Percentiles rank a stretch among this genome's conserved stretches.
phyloP scores from a whole-genome alignment of 306 rosid genomes.

The Senna siamea region DNA sequence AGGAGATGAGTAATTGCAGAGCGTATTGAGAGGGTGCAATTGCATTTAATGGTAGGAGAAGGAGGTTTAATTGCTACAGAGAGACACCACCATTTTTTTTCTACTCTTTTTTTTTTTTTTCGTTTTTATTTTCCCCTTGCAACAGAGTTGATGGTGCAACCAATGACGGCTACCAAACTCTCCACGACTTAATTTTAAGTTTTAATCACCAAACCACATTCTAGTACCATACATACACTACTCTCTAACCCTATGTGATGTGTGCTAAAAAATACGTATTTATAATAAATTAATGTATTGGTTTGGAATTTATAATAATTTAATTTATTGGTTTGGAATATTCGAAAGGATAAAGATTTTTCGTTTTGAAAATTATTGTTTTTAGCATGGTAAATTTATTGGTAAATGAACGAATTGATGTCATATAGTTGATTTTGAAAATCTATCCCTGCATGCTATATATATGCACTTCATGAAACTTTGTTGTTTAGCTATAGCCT shows the following conservation, averaged over 20 bases:
- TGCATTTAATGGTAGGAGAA: constrained; percentile 90
- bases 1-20: constrained; percentile 95
- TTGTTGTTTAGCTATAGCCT: neutral
- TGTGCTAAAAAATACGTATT: too few species aligned
- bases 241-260: too few species aligned
- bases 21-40: constrained; percentile 97
- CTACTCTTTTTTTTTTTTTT: too few species aligned
- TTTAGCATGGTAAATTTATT: neutral
- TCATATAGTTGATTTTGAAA: too few species aligned
- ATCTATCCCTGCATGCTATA: too few species aligned
- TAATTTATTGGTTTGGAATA: too few species aligned
- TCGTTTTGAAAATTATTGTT: neutral
- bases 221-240: too few species aligned
- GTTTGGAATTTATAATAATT: too few species aligned
- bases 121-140: constrained; percentile 21
- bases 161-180: constrained; percentile 77
- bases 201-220: too few species aligned
- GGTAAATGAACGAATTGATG: constrained; percentile 26
- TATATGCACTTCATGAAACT: neutral
- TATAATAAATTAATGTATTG: too few species aligned
- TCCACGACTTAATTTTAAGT: neutral
- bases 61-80: constrained; percentile 76
- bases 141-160: constrained; percentile 46
- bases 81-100: constrained; percentile 26
- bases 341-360: neutral